Conservation (phyloP, 169 alveolate genomes). For the Cryptosporidium muris region DNA sequence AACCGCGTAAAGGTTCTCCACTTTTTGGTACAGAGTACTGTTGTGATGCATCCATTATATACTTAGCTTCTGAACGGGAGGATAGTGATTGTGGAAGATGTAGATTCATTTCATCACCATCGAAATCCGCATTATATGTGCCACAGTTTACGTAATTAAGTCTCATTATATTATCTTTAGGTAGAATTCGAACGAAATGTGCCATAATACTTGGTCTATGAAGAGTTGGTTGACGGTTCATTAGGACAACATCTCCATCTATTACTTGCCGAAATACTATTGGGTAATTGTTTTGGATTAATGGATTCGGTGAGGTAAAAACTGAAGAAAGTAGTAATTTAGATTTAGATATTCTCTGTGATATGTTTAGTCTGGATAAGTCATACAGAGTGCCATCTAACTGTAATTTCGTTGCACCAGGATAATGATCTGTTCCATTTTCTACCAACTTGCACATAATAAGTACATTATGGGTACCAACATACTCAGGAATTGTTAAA, state of each 20-base stretch:
- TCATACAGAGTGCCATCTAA: constrained; percentile 73
- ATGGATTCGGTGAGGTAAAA: constrained; percentile 59
- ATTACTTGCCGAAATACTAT: constrained; percentile 94
- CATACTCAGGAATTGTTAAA: constrained; percentile 93
- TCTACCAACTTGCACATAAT: constrained; percentile 86
- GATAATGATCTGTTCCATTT: constrained; percentile 94
- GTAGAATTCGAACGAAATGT: constrained; percentile 88
- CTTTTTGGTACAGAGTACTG: constrained; percentile 96
- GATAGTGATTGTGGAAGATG: constrained; percentile 94
- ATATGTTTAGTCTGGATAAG: constrained; percentile 76
- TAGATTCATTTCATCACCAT: constrained; percentile 99
- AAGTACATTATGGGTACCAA: constrained; percentile 87
- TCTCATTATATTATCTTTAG: constrained; percentile 94
- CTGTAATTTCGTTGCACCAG: constrained; percentile 92
- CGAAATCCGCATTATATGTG: constrained; percentile 99
- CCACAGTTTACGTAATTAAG: constrained; percentile 98
- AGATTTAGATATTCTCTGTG: constrained; percentile 87
- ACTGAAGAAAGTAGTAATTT: constrained; percentile 78
- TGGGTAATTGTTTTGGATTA: constrained; percentile 71
- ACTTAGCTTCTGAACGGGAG: constrained; percentile 96
- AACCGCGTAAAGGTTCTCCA: constrained; percentile 98
- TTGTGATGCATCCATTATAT: constrained; percentile 92
- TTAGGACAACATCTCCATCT: constrained; percentile 96
- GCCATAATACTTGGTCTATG: constrained; percentile 98
- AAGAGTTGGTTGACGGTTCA: constrained; percentile 97